Percentiles rank a stretch among this genome's conserved stretches.
These are phyloP conservation scores for Fistulifera solaris DNA, from an alignment of 108 stramenopile species.

Conservation along the genomic window DNA sequence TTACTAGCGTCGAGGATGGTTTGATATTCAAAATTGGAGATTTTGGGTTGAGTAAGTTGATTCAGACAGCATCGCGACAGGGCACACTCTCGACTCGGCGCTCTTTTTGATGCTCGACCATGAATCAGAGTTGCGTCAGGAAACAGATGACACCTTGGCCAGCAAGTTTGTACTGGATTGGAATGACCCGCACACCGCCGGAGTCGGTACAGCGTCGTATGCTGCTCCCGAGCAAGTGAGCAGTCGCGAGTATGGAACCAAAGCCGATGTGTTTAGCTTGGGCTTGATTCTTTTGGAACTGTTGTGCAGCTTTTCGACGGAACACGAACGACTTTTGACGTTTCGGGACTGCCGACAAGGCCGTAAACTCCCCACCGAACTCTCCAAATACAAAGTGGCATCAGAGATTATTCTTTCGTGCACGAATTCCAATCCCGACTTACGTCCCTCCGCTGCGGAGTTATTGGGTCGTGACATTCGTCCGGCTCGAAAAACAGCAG, in stretches of 20 bases:
- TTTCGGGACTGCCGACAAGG: slow-evolving; percentile 55
- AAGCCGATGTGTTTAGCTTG: slow-evolving; percentile 88
- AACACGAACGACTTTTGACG: slow-evolving; percentile 75
- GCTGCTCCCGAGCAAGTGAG: slow-evolving; percentile 87
- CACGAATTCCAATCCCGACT: slow-evolving; percentile 36
- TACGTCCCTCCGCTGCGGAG: slow-evolving; percentile 52
- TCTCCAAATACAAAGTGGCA: slow-evolving; percentile 38
- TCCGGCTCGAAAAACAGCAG: not conserved
- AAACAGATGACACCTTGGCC: not conserved
- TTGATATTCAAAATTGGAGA: slow-evolving; percentile 89
- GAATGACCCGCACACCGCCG: slow-evolving; percentile 54
- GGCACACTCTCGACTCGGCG: slow-evolving; percentile 1
- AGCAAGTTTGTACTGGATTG: not conserved
- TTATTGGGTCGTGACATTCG: slow-evolving; percentile 4
- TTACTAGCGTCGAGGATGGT: slow-evolving; percentile 35
- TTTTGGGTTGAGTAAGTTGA: slow-evolving; percentile 61
- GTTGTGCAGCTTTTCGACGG: slow-evolving; percentile 76
- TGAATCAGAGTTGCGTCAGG: too few species aligned
- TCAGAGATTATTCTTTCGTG: slow-evolving; percentile 49
- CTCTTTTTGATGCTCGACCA: too few species aligned
- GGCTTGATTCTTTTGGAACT: slow-evolving; percentile 93
- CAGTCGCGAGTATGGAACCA: slow-evolving; percentile 63
- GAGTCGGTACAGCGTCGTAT: slow-evolving; percentile 93
- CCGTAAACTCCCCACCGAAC: slow-evolving; percentile 28
- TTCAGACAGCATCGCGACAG: not conserved